Conservation (phyloP, 176 grass and related monocot genomes). For the Otatea glauca region DNA sequence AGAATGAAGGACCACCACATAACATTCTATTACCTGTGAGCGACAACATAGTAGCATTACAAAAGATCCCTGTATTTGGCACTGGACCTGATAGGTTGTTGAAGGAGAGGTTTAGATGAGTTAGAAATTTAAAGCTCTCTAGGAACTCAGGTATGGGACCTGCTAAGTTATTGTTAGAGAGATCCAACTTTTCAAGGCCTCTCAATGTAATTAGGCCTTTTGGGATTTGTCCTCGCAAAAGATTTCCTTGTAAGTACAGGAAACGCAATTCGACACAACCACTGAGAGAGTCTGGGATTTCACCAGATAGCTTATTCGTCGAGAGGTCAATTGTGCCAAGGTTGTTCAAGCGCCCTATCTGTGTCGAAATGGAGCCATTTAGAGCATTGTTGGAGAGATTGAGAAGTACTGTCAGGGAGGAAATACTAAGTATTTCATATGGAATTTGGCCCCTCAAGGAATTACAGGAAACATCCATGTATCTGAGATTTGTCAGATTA, state of each 20-base stretch:
- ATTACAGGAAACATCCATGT: constrained; percentile 32
- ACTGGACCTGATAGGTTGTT: constrained; percentile 39
- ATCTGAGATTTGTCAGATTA: neutral
- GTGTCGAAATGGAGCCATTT: constrained; percentile 17
- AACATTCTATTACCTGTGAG: constrained; percentile 34
- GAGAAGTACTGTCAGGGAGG: constrained; percentile 9
- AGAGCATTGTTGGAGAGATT: constrained; percentile 33
- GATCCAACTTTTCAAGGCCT: constrained; percentile 22
- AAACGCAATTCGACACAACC: neutral
- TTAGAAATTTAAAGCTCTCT: constrained; percentile 2
- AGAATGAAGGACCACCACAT: constrained; percentile 34
- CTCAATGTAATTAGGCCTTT: neutral
- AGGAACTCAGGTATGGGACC: constrained; percentile 38
- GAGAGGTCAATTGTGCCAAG: constrained; percentile 17
- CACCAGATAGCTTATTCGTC: constrained; percentile 36
- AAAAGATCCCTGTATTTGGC: constrained; percentile 25
- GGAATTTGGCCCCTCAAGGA: constrained; percentile 25
- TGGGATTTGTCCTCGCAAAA: constrained; percentile 19
- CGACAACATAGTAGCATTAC: neutral
- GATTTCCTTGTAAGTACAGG: constrained; percentile 29
- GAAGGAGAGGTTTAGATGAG: constrained; percentile 37
- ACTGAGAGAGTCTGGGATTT: constrained; percentile 13
- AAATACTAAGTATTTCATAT: constrained; percentile 26
- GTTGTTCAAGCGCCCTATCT: constrained; percentile 36
- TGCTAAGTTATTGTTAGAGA: constrained; percentile 25